A percentile compares a stretch with the other conserved stretches of the same genome.
Conservation (phyloP, 148 eudicot genomes). For the Polygonum maritimum region DNA sequence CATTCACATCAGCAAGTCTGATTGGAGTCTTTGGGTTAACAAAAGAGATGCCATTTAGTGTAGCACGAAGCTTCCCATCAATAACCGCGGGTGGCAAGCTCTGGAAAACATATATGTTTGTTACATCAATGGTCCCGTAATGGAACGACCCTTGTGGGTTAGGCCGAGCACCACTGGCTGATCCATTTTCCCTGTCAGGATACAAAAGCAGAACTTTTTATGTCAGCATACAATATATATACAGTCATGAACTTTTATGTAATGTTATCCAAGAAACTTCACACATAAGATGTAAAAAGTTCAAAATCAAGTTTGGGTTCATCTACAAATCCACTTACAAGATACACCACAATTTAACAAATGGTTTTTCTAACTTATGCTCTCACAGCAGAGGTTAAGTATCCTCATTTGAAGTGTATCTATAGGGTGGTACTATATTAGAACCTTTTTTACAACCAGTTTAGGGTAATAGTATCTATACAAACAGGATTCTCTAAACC, state of each 20-base stretch:
- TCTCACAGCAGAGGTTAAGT: too few species aligned
- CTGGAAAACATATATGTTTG: slow-evolving; percentile 45
- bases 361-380: too few species aligned
- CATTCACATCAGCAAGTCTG: slow-evolving; percentile 61
- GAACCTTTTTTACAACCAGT: too few species aligned
- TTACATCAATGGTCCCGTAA: slow-evolving; percentile 72
- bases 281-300: not conserved
- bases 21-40: slow-evolving; percentile 75
- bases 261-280: not conserved
- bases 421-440: too few species aligned
- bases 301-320: not conserved
- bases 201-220: too few species aligned
- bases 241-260: not conserved
- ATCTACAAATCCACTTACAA: not conserved
- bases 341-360: not conserved
- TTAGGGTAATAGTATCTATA: too few species aligned
- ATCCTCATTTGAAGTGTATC: too few species aligned
- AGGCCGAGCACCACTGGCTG: slow-evolving; percentile 96
- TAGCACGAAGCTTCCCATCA: slow-evolving; percentile 54
- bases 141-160: slow-evolving; percentile 97
- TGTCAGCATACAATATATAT: not conserved
- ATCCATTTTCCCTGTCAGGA: slow-evolving; percentile 58
- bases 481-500: too few species aligned
- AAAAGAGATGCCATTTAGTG: slow-evolving; percentile 84
- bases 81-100: slow-evolving; percentile 60